These are phyloP conservation scores for Azolla pinnata DNA, from an alignment of 75 land plant genomes.

Conservation along the genomic window DNA sequence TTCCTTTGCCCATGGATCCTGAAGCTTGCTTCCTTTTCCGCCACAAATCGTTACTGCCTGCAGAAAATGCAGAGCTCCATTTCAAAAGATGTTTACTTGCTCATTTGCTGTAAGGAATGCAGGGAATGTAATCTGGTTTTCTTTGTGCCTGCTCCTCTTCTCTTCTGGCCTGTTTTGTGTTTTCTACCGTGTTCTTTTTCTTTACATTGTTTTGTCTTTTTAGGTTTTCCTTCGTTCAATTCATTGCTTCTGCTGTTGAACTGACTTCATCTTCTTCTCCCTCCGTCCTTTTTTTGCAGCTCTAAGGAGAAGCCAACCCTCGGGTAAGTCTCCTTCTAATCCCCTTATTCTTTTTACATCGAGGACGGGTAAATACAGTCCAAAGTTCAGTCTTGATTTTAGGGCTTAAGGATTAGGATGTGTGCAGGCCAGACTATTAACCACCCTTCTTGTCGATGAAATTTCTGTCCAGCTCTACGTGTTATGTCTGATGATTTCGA, in stretches of 20 bases:
- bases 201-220: slow-evolving; percentile 2
- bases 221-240: not conserved
- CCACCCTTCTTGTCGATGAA: slow-evolving; percentile 3
- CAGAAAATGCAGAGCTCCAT: too few species aligned
- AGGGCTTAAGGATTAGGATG: not conserved
- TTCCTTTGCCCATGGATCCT: too few species aligned
- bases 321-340: slow-evolving; percentile 44
- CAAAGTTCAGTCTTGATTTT: not conserved
- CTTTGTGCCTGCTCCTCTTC: slow-evolving; percentile 10
- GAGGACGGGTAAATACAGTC: not conserved
- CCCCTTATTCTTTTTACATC: not conserved
- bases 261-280: not conserved
- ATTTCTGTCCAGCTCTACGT: not conserved
- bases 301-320: slow-evolving; percentile 97
- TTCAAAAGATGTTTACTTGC: too few species aligned
- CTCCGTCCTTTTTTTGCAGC: slow-evolving; percentile 36
- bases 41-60: too few species aligned
- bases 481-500: not conserved
- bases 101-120: too few species aligned
- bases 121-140: too few species aligned
- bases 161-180: slow-evolving; percentile 1
- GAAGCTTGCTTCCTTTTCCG: too few species aligned
- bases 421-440: not conserved
- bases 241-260: not conserved
- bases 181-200: not conserved